These are phyloP conservation scores for Plasmodiophora brassicae DNA, from an alignment of 208 protist genomes.

Conservation along the genomic window DNA sequence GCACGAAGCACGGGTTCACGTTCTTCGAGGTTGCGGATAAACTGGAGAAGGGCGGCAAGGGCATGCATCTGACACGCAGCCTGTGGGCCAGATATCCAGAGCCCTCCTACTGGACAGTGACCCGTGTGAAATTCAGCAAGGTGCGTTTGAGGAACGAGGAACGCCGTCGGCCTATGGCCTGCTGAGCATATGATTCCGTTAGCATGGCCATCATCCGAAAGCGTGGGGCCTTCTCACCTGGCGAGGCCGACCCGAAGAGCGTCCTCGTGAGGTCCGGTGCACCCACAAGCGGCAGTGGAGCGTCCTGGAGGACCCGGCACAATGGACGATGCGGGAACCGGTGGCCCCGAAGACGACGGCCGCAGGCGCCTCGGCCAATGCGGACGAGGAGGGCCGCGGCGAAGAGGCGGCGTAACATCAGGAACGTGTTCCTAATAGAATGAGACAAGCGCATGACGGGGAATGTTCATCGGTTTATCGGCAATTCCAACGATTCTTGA, in stretches of 20 bases:
- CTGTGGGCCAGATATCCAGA: slow-evolving; percentile 14
- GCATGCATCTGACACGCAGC: background rate
- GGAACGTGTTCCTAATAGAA: too few relatives aligned
- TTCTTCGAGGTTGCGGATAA: slow-evolving; percentile 21
- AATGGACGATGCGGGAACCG: too few relatives aligned
- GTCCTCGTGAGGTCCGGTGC: background rate
- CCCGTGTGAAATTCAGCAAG: slow-evolving; percentile 15
- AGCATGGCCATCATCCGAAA: slow-evolving; percentile 13
- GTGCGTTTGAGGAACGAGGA: background rate
- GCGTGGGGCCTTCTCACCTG: background rate
- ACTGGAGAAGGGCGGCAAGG: background rate
- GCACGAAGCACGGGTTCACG: background rate
- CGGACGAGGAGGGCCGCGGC: too few relatives aligned
- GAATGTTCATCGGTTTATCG: too few relatives aligned
- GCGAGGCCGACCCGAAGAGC: background rate
- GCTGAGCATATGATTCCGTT: background rate
- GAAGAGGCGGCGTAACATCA: too few relatives aligned
- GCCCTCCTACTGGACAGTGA: slow-evolving; percentile 9
- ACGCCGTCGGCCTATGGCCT: background rate
- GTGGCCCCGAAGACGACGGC: too few relatives aligned
- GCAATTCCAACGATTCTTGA: too few relatives aligned
- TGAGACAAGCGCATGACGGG: too few relatives aligned
- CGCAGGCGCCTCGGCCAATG: too few relatives aligned
- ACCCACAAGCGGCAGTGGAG: slow-evolving; percentile 21
- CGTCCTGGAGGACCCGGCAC: background rate